Percentiles rank a stretch among this genome's conserved stretches.
Conservation (phyloP, 2,329 filamentous ascomycete species). For the Stenocarpella maydis region DNA sequence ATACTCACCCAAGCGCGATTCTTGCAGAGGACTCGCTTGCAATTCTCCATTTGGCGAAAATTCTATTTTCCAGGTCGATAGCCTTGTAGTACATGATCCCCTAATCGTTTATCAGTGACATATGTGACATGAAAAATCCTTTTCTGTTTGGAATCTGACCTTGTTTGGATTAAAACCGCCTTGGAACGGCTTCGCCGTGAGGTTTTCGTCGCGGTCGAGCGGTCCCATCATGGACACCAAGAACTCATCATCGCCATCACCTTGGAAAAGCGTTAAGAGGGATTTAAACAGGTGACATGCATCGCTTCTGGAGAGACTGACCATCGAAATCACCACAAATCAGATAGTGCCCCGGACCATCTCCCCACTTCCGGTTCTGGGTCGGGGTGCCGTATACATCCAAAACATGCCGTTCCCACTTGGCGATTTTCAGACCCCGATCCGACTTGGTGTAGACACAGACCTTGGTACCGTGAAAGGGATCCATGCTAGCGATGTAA, state of each 20-base stretch:
- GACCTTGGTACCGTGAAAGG: background rate
- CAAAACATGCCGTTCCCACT: background rate
- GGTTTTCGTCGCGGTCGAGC: background rate
- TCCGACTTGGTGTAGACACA: background rate
- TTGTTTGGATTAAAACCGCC: background rate
- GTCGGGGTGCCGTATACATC: background rate
- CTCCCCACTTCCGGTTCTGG: background rate
- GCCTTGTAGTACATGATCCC: background rate
- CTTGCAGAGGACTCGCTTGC: background rate
- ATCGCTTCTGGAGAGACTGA: background rate
- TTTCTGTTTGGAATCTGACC: background rate
- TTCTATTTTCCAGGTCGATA: background rate
- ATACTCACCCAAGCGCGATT: background rate
- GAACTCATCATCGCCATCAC: background rate
- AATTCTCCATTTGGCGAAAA: background rate
- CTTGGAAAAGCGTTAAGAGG: too few relatives aligned
- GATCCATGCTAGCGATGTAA: background rate
- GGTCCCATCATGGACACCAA: background rate
- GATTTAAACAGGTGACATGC: background rate
- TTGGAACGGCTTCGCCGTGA: background rate
- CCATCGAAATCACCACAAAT: background rate
- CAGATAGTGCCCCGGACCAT: background rate
- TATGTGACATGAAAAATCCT: too few relatives aligned
- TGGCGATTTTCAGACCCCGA: background rate
- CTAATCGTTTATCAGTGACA: background rate